Evolutionary conservation across 495 filamentous ascomycete genomes (phyloP).

Genomic region (Thermochaetoides thermophila): DNA sequence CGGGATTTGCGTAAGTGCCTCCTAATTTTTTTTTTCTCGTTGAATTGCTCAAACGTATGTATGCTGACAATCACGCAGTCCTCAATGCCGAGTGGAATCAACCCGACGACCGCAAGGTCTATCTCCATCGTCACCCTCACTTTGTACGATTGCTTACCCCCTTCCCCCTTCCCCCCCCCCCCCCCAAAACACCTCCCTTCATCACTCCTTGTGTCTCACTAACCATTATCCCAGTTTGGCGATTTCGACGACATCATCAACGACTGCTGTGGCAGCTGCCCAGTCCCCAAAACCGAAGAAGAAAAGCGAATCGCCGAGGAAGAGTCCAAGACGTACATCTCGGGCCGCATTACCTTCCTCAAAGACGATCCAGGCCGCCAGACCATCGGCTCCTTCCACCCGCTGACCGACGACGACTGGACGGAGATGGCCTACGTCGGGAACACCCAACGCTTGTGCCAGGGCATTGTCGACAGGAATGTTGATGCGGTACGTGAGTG

Average conservation of each 20-base stretch:
- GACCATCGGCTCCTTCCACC: slow-evolving; percentile 55
- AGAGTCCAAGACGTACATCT: slow-evolving; percentile 58
- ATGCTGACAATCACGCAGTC: slow-evolving; percentile 23
- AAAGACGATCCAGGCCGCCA: slow-evolving; percentile 69
- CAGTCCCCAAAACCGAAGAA: slow-evolving; percentile 48
- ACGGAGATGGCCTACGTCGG: slow-evolving; percentile 67
- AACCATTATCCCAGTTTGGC: slow-evolving; percentile 41
- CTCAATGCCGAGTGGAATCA: slow-evolving; percentile 81
- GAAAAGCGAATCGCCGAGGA: slow-evolving; percentile 53
- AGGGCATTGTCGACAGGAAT: slow-evolving; percentile 60
- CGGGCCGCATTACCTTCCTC: slow-evolving; percentile 53
- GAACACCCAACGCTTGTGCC: slow-evolving; percentile 53
- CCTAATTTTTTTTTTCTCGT: too few relatives aligned
- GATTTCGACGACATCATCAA: slow-evolving; percentile 48
- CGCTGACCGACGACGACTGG: slow-evolving; percentile 68
- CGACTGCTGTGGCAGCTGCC: slow-evolving; percentile 71
- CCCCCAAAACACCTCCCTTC: too few relatives aligned
- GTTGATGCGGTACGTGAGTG: slow-evolving; percentile 50
- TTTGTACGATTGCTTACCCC: too few relatives aligned
- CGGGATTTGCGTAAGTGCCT: slow-evolving; percentile 43
- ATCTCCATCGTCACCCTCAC: slow-evolving; percentile 66
- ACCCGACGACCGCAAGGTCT: slow-evolving; percentile 49
- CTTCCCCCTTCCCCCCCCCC: too few relatives aligned
- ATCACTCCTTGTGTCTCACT: too few relatives aligned
- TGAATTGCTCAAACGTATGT: background rate